phyloP scores from a whole-genome alignment of 1,139 yeast species.

The Meyerozyma guilliermondii region DNA sequence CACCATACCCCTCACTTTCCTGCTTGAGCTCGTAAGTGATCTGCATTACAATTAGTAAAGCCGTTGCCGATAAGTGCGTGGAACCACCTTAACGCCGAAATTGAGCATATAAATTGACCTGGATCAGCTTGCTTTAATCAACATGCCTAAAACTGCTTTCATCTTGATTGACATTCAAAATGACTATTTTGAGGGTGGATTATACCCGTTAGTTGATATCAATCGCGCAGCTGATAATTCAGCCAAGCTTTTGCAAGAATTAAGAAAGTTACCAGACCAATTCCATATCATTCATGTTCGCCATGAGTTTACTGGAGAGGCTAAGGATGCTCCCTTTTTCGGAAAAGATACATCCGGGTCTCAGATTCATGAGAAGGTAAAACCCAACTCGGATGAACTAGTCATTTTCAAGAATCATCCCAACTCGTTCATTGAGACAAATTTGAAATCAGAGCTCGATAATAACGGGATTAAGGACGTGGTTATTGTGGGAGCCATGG shows the following conservation, averaged over 20 bases:
- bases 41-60: no score
- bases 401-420: constrained; percentile 5
- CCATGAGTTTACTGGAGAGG: constrained; percentile 6
- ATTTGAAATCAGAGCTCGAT: constrained; percentile 3
- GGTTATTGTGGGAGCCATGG: constrained; percentile 6
- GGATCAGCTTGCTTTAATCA: background rate
- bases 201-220: constrained; percentile 4
- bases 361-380: constrained; percentile 4
- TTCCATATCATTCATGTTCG: constrained; percentile 5
- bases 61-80: no score
- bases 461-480: constrained; percentile 3
- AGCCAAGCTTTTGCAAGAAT: background rate
- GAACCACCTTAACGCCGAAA: no score
- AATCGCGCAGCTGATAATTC: constrained; percentile 5
- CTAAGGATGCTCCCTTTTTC: constrained; percentile 6
- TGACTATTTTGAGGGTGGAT: constrained; percentile 5
- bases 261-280: constrained; percentile 1
- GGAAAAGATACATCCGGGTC: constrained; percentile 7
- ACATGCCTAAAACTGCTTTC: constrained; percentile 5
- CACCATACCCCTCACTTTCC: no score
- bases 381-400: constrained; percentile 1
- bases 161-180: constrained; percentile 6
- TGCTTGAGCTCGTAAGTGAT: no score
- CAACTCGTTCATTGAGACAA: constrained; percentile 5
- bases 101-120: no score